These are phyloP conservation scores for Alternaria solani DNA, from an alignment of 2,329 filamentous ascomycete species.

Conservation along the genomic window DNA sequence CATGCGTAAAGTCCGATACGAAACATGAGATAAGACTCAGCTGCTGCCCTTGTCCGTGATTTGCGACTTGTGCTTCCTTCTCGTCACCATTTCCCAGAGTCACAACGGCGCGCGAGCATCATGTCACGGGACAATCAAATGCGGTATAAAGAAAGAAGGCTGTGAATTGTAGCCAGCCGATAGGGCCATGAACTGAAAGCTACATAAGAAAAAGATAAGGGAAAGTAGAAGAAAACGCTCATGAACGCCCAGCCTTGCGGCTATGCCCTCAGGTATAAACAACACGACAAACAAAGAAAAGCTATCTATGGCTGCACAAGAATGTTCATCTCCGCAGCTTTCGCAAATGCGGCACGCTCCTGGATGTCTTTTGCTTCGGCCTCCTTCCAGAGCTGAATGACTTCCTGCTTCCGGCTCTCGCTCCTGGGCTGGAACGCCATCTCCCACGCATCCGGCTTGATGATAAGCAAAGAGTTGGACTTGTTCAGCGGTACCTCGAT, in stretches of 20 bases:
- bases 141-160: neutral
- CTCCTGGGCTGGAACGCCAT: slow-evolving; percentile 64
- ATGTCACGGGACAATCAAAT: neutral
- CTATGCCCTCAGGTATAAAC: slow-evolving; percentile 2
- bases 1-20: neutral
- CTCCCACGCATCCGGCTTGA: slow-evolving; percentile 64
- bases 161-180: neutral
- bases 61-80: neutral
- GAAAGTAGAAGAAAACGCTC: neutral
- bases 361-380: slow-evolving; percentile 49
- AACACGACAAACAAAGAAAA: slow-evolving; percentile 1
- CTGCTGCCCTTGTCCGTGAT: neutral
- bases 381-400: slow-evolving; percentile 44
- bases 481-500: slow-evolving; percentile 58
- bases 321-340: slow-evolving; percentile 29
- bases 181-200: neutral
- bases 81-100: neutral
- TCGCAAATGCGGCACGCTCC: slow-evolving; percentile 48
- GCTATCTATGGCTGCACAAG: slow-evolving; percentile 9
- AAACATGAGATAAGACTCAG: neutral
- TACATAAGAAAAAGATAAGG: slow-evolving; percentile 1
- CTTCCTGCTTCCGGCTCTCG: slow-evolving; percentile 45
- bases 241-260: slow-evolving; percentile 10
- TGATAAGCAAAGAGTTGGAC: slow-evolving; percentile 64
- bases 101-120: neutral